Conservation (phyloP, 2,329 filamentous ascomycete species). For the Aspergillus novoparasiticus region DNA sequence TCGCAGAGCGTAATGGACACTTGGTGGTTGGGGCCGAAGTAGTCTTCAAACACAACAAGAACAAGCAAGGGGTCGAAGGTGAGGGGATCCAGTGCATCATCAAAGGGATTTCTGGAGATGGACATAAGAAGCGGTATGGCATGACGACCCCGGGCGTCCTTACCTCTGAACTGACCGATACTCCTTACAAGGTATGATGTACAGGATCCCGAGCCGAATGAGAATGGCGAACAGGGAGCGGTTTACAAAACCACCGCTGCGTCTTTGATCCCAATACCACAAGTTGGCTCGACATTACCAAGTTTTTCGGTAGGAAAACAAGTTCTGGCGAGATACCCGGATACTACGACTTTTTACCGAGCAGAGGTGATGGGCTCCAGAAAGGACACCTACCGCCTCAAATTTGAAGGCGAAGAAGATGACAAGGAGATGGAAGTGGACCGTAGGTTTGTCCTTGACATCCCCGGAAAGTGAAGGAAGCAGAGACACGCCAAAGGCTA, state of each 20-base stretch:
- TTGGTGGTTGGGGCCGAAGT: constrained; percentile 52
- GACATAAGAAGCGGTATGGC: constrained; percentile 63
- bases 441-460: constrained; percentile 75
- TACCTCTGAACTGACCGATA: constrained; percentile 18
- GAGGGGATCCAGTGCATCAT: constrained; percentile 74
- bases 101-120: constrained; percentile 72
- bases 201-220: constrained; percentile 76
- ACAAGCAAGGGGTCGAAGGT: constrained; percentile 53
- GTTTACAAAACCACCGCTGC: constrained; percentile 71
- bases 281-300: constrained; percentile 60
- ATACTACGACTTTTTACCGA: constrained; percentile 84
- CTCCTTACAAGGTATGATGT: constrained; percentile 66
- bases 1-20: constrained; percentile 47
- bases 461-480: constrained; percentile 51
- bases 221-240: constrained; percentile 62
- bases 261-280: constrained; percentile 76
- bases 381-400: constrained; percentile 57
- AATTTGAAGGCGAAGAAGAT: constrained; percentile 77
- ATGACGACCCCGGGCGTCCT: constrained; percentile 5
- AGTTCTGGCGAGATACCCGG: constrained; percentile 77
- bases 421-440: constrained; percentile 76
- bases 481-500: neutral
- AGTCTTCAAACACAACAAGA: constrained; percentile 55
- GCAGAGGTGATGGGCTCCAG: constrained; percentile 75
- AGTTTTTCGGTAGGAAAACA: constrained; percentile 67